Conservation (phyloP, 169 alveolate genomes). For the Theileria sp. region DNA sequence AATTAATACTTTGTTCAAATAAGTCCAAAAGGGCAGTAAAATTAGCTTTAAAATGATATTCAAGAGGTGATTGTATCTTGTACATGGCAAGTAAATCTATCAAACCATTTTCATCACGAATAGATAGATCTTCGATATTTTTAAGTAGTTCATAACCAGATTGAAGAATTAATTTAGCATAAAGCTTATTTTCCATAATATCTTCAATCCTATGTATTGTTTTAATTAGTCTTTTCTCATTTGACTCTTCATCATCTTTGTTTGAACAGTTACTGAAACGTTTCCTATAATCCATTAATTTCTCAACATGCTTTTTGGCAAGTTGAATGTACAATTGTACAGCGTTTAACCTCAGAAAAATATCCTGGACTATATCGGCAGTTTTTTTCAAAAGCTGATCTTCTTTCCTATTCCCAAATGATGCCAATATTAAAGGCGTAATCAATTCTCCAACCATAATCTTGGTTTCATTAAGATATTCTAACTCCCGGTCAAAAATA, state of each 20-base stretch:
- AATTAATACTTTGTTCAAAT: neutral
- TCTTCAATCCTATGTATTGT: neutral
- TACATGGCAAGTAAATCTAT: neutral
- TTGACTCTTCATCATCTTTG: neutral
- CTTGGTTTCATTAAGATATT: neutral
- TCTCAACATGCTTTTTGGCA: neutral
- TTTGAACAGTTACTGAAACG: neutral
- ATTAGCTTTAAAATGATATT: neutral
- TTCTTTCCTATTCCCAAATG: too few species aligned
- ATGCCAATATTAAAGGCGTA: neutral
- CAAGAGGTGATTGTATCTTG: neutral
- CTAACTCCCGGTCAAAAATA: neutral
- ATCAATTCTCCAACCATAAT: neutral
- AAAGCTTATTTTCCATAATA: neutral
- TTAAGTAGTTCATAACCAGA: neutral
- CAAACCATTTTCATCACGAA: neutral
- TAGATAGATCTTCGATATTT: neutral
- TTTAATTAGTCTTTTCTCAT: neutral
- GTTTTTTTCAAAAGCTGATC: neutral
- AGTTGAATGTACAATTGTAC: neutral
- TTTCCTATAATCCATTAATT: neutral
- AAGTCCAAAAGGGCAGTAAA: neutral
- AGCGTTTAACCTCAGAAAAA: neutral
- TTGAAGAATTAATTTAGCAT: neutral
- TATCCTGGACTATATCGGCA: neutral